phyloP scores from a whole-genome alignment of 768 basidiomycete genomes.

The Amylocystis lapponica region DNA sequence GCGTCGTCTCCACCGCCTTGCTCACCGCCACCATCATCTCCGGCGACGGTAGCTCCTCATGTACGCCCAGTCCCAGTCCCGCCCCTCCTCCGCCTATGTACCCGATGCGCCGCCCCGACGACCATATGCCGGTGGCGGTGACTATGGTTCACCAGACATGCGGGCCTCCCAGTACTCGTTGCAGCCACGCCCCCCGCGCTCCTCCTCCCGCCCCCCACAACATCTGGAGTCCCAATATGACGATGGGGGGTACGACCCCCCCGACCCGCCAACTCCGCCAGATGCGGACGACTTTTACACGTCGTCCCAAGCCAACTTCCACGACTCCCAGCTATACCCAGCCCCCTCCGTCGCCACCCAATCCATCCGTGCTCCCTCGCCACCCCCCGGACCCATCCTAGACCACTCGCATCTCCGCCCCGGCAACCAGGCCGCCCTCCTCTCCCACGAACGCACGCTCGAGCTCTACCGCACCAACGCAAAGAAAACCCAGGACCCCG shows the following conservation, averaged over 20 bases:
- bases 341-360: constrained; percentile 20
- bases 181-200: constrained; percentile 2
- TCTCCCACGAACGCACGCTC: constrained; percentile 93
- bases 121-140: constrained; percentile 9
- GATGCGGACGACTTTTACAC: constrained; percentile 24
- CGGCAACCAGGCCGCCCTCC: constrained; percentile 86
- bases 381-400: constrained; percentile 63
- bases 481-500: constrained; percentile 97
- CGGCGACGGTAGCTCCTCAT: constrained; percentile 10
- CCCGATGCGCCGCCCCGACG: constrained; percentile 18
- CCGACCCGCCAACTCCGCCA: too few species aligned
- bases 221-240: constrained; percentile 11
- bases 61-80: constrained; percentile 19
- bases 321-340: constrained; percentile 10
- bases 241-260: constrained; percentile 7
- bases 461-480: constrained; percentile 97
- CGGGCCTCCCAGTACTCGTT: constrained; percentile 11
- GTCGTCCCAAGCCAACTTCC: constrained; percentile 18
- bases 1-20: constrained; percentile 1
- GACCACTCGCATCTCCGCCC: constrained; percentile 92
- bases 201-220: constrained; percentile 7
- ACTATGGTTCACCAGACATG: constrained; percentile 7
- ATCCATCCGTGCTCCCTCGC: constrained; percentile 57
- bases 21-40: background rate
- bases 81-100: constrained; percentile 15